These are phyloP conservation scores for Drechslera avenae DNA, from an alignment of 2,329 filamentous ascomycete genomes.

Conservation along the genomic window DNA sequence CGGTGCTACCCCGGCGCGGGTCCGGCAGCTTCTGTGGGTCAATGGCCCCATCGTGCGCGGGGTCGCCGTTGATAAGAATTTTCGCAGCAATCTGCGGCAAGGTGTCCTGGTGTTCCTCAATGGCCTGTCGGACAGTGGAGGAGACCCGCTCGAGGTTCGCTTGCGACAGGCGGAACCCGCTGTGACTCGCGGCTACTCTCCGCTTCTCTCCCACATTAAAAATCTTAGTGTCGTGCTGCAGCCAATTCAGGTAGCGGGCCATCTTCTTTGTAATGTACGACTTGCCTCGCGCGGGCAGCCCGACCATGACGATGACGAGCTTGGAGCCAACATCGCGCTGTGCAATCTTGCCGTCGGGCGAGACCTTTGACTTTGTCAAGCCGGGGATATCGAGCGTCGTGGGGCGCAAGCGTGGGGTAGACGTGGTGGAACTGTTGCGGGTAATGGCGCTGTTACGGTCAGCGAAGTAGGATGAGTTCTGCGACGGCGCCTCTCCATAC, in stretches of 20 bases:
- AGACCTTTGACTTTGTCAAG: constrained; percentile 92
- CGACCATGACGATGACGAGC: constrained; percentile 98
- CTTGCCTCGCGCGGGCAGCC: constrained; percentile 91
- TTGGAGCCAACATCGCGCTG: constrained; percentile 94
- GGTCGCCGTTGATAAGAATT: constrained; percentile 64
- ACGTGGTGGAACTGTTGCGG: constrained; percentile 74
- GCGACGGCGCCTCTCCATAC: constrained; percentile 50
- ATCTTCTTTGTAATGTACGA: constrained; percentile 99
- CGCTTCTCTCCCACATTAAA: constrained; percentile 97
- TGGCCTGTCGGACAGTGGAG: constrained; percentile 28
- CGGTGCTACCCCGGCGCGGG: constrained; percentile 33
- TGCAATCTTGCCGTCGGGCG: constrained; percentile 92
- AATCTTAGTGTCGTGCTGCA: constrained; percentile 92
- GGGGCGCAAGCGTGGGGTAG: constrained; percentile 82
- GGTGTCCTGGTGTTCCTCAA: constrained; percentile 35
- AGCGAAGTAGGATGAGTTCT: constrained; percentile 21
- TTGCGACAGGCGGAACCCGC: constrained; percentile 48
- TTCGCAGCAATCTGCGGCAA: constrained; percentile 54
- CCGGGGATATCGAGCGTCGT: constrained; percentile 97
- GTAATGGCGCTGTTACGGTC: constrained; percentile 62
- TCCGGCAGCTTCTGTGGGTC: constrained; percentile 41
- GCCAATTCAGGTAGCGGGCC: constrained; percentile 92
- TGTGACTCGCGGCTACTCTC: constrained; percentile 73
- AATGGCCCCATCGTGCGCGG: constrained; percentile 44
- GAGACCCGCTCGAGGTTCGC: constrained; percentile 36